A percentile compares a stretch with the other conserved stretches of the same genome.
These are phyloP conservation scores for Pseudocercospora fijiensis DNA, from an alignment of 2,329 filamentous ascomycete species.

Conservation along the genomic window DNA sequence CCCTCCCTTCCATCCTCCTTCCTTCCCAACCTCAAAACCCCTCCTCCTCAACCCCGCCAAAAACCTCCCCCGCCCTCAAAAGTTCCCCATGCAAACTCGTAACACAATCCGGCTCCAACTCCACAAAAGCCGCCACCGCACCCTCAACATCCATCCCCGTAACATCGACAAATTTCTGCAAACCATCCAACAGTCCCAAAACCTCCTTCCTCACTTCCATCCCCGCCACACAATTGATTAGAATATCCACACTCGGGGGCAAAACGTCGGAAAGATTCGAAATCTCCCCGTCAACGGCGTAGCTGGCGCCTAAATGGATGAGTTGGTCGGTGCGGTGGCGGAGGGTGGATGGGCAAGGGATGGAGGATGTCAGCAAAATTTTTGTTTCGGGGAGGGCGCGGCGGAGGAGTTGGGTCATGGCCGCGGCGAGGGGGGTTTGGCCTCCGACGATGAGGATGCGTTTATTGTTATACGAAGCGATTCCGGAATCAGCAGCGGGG, in stretches of 20 bases:
- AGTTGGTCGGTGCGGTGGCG: constrained; percentile 3
- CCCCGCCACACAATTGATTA: constrained; percentile 5
- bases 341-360: not conserved
- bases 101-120: constrained; percentile 16
- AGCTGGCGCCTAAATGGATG: constrained; percentile 9
- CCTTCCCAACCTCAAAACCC: too few species aligned
- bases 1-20: not conserved
- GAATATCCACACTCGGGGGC: constrained; percentile 16
- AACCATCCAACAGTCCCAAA: constrained; percentile 10
- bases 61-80: constrained; percentile 13
- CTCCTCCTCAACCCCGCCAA: constrained; percentile 7
- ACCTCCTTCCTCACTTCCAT: constrained; percentile 1
- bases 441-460: constrained; percentile 14
- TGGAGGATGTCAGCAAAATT: constrained; percentile 1
- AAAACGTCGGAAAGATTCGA: constrained; percentile 1
- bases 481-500: constrained; percentile 12
- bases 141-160: constrained; percentile 12
- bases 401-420: constrained; percentile 12
- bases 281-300: constrained; percentile 2
- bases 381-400: constrained; percentile 13
- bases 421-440: constrained; percentile 12
- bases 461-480: constrained; percentile 17
- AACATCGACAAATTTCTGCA: constrained; percentile 11
- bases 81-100: constrained; percentile 17
- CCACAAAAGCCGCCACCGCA: constrained; percentile 5